Evolutionary conservation across 306 rosid genomes (phyloP), one percentile per base, ranked within the genome.

Genomic region (Cucurbita moschata): DNA sequence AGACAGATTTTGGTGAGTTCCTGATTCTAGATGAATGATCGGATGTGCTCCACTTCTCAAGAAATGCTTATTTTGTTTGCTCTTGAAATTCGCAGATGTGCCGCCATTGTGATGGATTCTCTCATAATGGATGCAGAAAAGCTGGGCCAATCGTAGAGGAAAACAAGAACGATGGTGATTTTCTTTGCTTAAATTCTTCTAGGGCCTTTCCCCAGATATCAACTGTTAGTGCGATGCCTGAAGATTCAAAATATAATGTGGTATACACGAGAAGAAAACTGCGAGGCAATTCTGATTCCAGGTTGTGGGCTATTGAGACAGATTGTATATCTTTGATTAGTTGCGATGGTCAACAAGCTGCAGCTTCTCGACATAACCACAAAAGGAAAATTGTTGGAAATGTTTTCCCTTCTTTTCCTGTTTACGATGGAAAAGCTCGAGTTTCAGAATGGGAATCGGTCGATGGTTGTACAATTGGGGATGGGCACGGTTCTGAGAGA

Each of bases 21-120:
- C 58, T 68, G 56, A 68, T 46, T 39, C 54, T 43, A 21, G 40
- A 46, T 43, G 26, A 46, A 68, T 68, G 42, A 46, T 47, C 73
- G 54, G 57, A 46, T 68, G 5, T 47, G 43, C 73, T 68, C 54
- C 57, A 26, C 21, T 23, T 8, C 8, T 46, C 73, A 1, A 68
- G 56, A 6, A 68, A 46, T 13, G 21, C 57, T 68, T 68, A 12
- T 47, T 46, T 23, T 42, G 83, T 84, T 81, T 79, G 84, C 74
- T 84, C 83, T 82, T 83, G 81, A 90, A 85, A 82, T 82, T 86
- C 90, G 85, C 90, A 87, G 97, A 91, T 87, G 80, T 86, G 86
- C 84, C 67, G 80, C 43, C 86, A 86, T 74, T 80, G 92, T 73
- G 76, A 76, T 65, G 83, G 77, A 40, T 70, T 55, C 82, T 80